Conservation (phyloP, 768 basidiomycete species). For the Tulasnella sp. region DNA sequence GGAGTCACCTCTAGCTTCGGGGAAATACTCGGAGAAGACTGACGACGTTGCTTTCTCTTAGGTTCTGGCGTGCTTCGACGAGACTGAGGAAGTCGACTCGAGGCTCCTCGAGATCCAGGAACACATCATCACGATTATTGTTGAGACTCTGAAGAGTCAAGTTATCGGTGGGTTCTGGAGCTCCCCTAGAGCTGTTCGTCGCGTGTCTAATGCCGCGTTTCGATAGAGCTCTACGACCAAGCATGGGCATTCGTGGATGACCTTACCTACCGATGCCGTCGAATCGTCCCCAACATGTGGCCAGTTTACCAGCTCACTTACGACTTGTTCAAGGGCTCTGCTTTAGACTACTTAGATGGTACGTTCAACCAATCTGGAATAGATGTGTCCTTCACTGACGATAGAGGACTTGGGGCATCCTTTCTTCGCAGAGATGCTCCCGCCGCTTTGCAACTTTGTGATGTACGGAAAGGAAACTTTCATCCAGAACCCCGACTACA, state of each 20-base stretch:
- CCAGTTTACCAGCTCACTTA: constrained; percentile 76
- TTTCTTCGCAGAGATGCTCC: constrained; percentile 56
- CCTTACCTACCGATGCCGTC: constrained; percentile 67
- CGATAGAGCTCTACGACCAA: constrained; percentile 70
- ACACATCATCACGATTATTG: constrained; percentile 65
- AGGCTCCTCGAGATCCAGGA: constrained; percentile 52
- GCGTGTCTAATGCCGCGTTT: neutral
- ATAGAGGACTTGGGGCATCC: constrained; percentile 20
- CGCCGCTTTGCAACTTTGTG: constrained; percentile 78
- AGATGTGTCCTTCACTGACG: neutral
- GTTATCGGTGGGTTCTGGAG: constrained; percentile 45
- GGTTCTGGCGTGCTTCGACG: constrained; percentile 67
- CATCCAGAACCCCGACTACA: constrained; percentile 61
- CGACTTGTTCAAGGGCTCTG: constrained; percentile 69
- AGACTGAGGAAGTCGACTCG: constrained; percentile 18
- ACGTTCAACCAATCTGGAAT: constrained; percentile 14
- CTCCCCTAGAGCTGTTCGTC: neutral
- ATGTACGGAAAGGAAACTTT: constrained; percentile 71
- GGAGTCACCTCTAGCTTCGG: neutral
- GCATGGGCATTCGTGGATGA: constrained; percentile 78
- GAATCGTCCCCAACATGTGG: constrained; percentile 78
- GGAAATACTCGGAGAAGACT: neutral
- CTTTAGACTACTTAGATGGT: constrained; percentile 82
- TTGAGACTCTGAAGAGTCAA: constrained; percentile 65
- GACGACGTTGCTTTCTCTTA: constrained; percentile 25